Evolutionary conservation across 352 stramenopile genomes (phyloP).

Genomic region (Globisporangium recalcitrans): DNA sequence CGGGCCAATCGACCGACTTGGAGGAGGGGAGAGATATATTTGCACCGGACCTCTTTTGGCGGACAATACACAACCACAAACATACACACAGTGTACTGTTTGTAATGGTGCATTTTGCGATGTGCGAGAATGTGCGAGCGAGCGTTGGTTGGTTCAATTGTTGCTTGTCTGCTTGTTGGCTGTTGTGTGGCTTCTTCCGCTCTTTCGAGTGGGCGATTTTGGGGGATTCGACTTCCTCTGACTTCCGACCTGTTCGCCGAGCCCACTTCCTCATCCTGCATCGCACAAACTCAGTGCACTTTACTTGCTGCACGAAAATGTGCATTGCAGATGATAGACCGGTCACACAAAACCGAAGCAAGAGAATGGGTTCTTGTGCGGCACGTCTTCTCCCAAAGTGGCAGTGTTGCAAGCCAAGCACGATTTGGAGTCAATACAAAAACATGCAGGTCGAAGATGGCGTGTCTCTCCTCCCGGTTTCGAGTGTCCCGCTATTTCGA

Average conservation of each 20-base stretch:
- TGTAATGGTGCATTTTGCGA: neutral
- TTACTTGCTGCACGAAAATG: neutral
- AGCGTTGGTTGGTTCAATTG: neutral
- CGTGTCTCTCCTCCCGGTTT: conserved; percentile 1
- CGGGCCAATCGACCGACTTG: neutral
- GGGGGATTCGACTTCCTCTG: neutral
- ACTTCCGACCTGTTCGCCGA: neutral
- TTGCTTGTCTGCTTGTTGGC: neutral
- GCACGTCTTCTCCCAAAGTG: neutral
- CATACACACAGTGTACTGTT: neutral
- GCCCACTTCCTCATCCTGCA: neutral
- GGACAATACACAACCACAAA: neutral
- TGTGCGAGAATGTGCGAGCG: neutral
- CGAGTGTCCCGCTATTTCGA: neutral
- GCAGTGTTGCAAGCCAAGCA: too few relatives aligned
- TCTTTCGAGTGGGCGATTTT: neutral
- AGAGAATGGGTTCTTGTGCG: neutral
- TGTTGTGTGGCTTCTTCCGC: neutral
- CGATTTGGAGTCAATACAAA: too few relatives aligned
- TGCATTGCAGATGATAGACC: too few relatives aligned
- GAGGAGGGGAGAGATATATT: neutral
- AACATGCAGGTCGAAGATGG: too few relatives aligned
- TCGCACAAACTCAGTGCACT: too few relatives aligned
- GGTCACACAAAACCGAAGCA: too few relatives aligned
- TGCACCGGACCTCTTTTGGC: conserved; percentile 1